Base-by-base conservation (phyloP, 2,329 filamentous ascomycete species). In the Penicillium concentricum region DNA sequence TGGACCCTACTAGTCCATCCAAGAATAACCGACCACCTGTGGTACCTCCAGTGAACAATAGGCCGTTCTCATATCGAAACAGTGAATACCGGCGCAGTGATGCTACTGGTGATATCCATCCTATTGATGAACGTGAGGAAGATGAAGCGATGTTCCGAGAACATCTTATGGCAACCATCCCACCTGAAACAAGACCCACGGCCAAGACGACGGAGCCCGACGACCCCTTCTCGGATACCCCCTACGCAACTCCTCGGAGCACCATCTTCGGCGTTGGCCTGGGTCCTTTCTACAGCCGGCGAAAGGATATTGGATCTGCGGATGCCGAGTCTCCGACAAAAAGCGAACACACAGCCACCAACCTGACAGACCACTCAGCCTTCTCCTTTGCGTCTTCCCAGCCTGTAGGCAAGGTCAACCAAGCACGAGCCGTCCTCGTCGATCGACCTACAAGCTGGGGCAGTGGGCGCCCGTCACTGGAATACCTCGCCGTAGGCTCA, bases 61-160 rank as follows among this genome's bases (percentile, higher is more conserved):
- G 74, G 54, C 61, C 72, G 32, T 75, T 74, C 39, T 59, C 67
- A 6, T 76, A 41, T 22, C 54, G 48, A 20, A 82, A 80, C 62
- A 79, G 82, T 32, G 80, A 82, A 49, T 75, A 72, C 42, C 76
- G 81, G 49, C 71, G 78, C 32, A 79, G 74, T 55, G 77, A 80
- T 18, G 78, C 78, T 8, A 79, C 81, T 32, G 80, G 81, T 3
- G 74, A 78, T 24, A 87, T 87, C 26, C 84, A 86, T 66, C 83
- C 84, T 0, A 88, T 88, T 44, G 84, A 86, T 37, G 83, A 86
- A 66, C 73, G 80, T 13, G 85, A 87, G 57, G 85, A 87, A 60
- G 82, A 85, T 49, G 82, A 84, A 56, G 76, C 76, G 1, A 56
- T 60, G 16, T 58, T 66, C 53, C 56, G 62, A 28, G 64, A 67